These are phyloP conservation scores for Aspergillus fijiensis DNA, from an alignment of 2,329 filamentous ascomycete species.

Conservation along the genomic window DNA sequence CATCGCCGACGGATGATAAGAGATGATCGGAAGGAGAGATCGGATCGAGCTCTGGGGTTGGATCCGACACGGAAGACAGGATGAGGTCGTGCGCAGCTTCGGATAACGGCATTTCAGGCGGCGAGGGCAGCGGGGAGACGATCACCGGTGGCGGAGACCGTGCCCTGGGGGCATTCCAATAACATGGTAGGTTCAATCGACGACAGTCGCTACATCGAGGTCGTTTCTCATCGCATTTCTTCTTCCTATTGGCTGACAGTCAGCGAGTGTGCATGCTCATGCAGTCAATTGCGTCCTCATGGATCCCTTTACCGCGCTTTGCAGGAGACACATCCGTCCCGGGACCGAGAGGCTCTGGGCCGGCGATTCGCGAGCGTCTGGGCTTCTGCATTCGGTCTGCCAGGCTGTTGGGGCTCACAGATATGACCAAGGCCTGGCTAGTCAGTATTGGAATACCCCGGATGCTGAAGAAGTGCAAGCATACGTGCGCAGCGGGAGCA, in stretches of 20 bases:
- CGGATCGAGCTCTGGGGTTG: not conserved
- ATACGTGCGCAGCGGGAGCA: slow-evolving; percentile 29
- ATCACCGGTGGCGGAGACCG: too few relatives aligned
- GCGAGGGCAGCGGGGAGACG: not conserved
- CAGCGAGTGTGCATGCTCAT: too few relatives aligned
- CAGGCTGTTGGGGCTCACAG: slow-evolving; percentile 21
- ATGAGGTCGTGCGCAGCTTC: slow-evolving; percentile 6
- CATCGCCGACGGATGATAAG: not conserved
- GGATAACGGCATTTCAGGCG: not conserved
- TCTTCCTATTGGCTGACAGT: slow-evolving; percentile 18
- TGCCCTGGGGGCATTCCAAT: slow-evolving; percentile 12
- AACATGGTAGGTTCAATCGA: slow-evolving; percentile 25
- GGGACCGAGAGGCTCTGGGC: slow-evolving; percentile 27
- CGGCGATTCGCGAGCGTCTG: slow-evolving; percentile 12
- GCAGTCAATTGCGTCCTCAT: too few relatives aligned
- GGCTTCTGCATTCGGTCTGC: not conserved
- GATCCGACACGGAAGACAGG: not conserved
- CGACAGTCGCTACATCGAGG: slow-evolving; percentile 29
- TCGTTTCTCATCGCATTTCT: slow-evolving; percentile 25
- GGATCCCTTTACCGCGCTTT: slow-evolving; percentile 21
- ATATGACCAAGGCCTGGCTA: slow-evolving; percentile 23
- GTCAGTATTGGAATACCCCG: not conserved
- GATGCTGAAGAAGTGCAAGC: not conserved
- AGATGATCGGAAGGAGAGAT: not conserved
- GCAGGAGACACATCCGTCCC: slow-evolving; percentile 27